Conservation (phyloP, 129 eudicot genomes). For the Helianthus annuus region HanXRQr2.0-SUNRISE NC_035439.2:1643429-1643928, state of each 20-base stretch:
- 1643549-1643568: too few species aligned
- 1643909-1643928: conserved; percentile 52
- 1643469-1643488: neutral
- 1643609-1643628: neutral
- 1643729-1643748: conserved; percentile 64
- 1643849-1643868: conserved; percentile 70
- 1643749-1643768: conserved; percentile 75
- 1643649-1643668: conserved; percentile 16
- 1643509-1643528: neutral
- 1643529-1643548: neutral
- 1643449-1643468: neutral
- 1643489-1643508: neutral
- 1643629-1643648: neutral
- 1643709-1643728: conserved; percentile 80
- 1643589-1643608: too few species aligned
- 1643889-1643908: conserved; percentile 58
- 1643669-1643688: conserved; percentile 43
- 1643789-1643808: conserved; percentile 97
- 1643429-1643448: neutral
- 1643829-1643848: conserved; percentile 76
- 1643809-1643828: conserved; percentile 85
- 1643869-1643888: conserved; percentile 39
- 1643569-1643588: too few species aligned
- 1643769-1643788: conserved; percentile 70
- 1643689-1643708: conserved; percentile 82